These are phyloP conservation scores for Microascus cirrosus DNA, from an alignment of 2,329 filamentous ascomycete species.

Conservation along the genomic window DNA sequence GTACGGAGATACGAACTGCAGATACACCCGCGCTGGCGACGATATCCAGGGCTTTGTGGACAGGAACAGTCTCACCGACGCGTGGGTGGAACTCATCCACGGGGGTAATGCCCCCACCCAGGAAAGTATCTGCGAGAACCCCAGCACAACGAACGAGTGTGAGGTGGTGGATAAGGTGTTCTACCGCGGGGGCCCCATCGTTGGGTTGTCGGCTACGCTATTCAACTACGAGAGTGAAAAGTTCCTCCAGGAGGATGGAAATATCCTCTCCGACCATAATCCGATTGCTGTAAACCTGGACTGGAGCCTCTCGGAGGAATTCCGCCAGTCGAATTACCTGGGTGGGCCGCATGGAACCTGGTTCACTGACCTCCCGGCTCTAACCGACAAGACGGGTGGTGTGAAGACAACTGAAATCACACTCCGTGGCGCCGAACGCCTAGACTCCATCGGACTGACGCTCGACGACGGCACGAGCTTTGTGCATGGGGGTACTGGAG, in stretches of 20 bases:
- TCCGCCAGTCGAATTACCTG: constrained; percentile 32
- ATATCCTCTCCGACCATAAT: constrained; percentile 53
- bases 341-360: constrained; percentile 38
- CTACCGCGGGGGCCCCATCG: constrained; percentile 38
- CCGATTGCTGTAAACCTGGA: constrained; percentile 46
- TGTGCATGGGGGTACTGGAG: constrained; percentile 42
- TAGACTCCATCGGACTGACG: constrained; percentile 38
- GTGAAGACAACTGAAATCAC: constrained; percentile 25
- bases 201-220: constrained; percentile 32
- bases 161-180: constrained; percentile 60
- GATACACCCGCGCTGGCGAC: constrained; percentile 47
- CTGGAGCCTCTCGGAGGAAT: constrained; percentile 23
- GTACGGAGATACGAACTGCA: constrained; percentile 54
- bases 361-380: constrained; percentile 41
- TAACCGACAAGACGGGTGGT: constrained; percentile 18
- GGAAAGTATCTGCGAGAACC: constrained; percentile 44
- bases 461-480: constrained; percentile 35
- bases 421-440: constrained; percentile 33
- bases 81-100: constrained; percentile 46
- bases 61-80: constrained; percentile 42
- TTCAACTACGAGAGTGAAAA: constrained; percentile 43
- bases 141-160: constrained; percentile 39
- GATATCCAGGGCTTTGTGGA: constrained; percentile 37
- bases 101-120: constrained; percentile 31
- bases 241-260: constrained; percentile 47